Evolutionary conservation across 2,329 filamentous ascomycete genomes (phyloP), one percentile per base, ranked within the genome.

Genomic region (Byssochlamys sp.): DNA sequence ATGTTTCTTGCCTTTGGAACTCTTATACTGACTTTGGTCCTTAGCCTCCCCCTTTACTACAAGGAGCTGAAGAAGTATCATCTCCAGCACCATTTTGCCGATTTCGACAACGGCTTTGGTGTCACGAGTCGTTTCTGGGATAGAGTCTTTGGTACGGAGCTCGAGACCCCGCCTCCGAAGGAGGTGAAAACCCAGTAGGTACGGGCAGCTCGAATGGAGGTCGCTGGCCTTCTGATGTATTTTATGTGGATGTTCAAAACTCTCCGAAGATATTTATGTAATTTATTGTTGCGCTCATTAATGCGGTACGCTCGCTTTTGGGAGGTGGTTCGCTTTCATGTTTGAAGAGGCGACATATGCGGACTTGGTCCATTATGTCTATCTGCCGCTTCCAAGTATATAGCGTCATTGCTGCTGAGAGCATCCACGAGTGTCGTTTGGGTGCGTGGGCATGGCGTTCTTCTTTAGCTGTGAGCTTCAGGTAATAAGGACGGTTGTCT

Each of bases 101-200:
- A 99, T 73, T 99, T 95, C 72, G 89, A 99, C 75, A 92, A 96
- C 63, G 94, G 94, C 55, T 99, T 97, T 66, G 94, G 94, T 57
- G 92, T 99, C 55, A 96, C 92, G 31, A 96, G 88, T 79, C 85
- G 87, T 63, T 96, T 99, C 80, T 99, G 94, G 94, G 94, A 99
- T 73, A 78, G 77, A 54, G 77, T 99, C 5, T 99, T 99, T 70
- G 90, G 91, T 63, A 99, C 94, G 1, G 87, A 95, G 76, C 79
- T 99, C 55, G 74, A 80, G 56, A 60, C 64, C 65, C 75, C 71
- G 2, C 55, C 69, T 24, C 66, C 71, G 11, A 73, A 73, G 58
- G 67, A 62, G 12, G 58, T 61, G 28, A 76, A 76, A 66, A 60
- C 69, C 28, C 68, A 73, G 63, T 76, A 63, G 62, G 62, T 49